These are phyloP conservation scores for Liquidambar formosana DNA, from an alignment of 164 flowering plant species.

Conservation along the genomic window DNA sequence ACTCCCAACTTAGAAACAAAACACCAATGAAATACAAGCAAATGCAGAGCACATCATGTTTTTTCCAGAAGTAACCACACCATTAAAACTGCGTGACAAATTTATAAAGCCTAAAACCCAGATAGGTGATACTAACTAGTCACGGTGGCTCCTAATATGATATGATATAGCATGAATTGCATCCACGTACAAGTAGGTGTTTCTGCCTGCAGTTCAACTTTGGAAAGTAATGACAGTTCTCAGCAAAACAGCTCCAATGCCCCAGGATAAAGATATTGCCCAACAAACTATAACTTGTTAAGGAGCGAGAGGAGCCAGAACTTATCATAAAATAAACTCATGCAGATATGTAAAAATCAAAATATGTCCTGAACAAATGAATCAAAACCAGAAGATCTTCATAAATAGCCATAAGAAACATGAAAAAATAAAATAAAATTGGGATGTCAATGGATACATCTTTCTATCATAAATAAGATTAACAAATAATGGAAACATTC, in stretches of 20 bases:
- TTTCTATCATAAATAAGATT: neutral
- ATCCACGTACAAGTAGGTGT: constrained; percentile 11
- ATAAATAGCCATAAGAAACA: neutral
- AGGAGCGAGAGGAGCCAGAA: constrained; percentile 44
- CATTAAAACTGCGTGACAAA: no score
- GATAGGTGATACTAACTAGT: no score
- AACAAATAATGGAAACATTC: neutral
- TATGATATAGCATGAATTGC: neutral
- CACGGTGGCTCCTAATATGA: no score
- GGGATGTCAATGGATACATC: no score
- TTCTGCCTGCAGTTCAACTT: constrained; percentile 23
- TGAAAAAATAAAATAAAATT: no score
- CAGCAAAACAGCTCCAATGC: constrained; percentile 28
- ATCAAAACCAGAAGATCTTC: neutral
- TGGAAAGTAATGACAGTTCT: constrained; percentile 18
- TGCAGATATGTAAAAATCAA: neutral
- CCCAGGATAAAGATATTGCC: constrained; percentile 14
- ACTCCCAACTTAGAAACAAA: no score
- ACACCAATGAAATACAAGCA: no score
- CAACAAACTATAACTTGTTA: constrained; percentile 35
- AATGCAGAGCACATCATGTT: no score
- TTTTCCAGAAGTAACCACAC: no score
- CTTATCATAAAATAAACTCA: neutral
- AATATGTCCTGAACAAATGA: neutral
- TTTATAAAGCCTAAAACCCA: no score